A percentile compares a stretch with the other conserved stretches of the same genome.
Conservation (phyloP, 1,139 yeast genomes). For the Saccharomyces uvarum region DNA sequence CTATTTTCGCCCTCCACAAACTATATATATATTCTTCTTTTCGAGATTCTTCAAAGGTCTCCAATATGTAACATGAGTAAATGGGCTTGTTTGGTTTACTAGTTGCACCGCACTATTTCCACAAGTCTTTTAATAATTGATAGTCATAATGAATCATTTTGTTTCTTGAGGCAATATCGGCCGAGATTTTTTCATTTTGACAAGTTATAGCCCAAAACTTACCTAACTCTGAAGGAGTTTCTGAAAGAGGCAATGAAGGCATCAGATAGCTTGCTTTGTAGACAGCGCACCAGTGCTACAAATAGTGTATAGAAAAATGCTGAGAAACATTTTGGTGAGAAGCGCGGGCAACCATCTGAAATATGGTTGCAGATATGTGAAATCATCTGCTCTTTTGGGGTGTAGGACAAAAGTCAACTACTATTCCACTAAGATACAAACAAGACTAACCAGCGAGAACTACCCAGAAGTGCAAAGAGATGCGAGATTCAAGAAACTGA, state of each 20-base stretch:
- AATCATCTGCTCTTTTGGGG: not conserved
- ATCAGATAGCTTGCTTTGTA: not conserved
- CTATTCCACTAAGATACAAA: conserved; percentile 3
- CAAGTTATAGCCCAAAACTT: not conserved
- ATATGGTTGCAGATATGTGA: not conserved
- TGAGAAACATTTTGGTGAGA: not conserved
- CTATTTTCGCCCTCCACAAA: not conserved
- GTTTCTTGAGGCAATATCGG: not conserved
- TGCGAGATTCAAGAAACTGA: conserved; percentile 39
- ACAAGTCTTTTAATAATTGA: not conserved
- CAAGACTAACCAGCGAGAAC: conserved; percentile 48
- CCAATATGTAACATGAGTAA: not conserved
- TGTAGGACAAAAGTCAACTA: not conserved
- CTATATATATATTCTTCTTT: not conserved
- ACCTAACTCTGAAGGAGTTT: not conserved
- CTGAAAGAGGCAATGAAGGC: not conserved
- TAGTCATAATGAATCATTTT: not conserved
- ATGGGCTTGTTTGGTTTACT: not conserved
- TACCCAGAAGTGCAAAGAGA: conserved; percentile 50
- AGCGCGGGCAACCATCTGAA: not conserved
- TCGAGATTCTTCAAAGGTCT: not conserved
- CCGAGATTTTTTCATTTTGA: not conserved
- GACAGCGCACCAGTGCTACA: not conserved
- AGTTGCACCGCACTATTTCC: not conserved
- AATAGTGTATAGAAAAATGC: not conserved